phyloP scores from a whole-genome alignment of 2,329 filamentous ascomycete species.

The Verticillium tricorpus region DNA sequence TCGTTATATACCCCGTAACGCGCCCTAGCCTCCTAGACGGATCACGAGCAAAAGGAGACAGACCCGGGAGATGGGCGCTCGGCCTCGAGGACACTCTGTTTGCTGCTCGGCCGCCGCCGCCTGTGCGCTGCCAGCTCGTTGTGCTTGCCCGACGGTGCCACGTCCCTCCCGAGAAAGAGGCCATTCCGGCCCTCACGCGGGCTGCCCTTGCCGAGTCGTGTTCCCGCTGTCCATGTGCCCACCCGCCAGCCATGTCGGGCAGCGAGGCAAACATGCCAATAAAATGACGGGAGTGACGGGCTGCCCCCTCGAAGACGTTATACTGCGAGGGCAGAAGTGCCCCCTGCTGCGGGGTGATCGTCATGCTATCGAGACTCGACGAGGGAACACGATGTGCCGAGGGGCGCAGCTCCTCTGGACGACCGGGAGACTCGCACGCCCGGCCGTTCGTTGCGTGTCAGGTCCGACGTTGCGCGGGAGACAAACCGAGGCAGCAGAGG shows the following conservation, averaged over 20 bases:
- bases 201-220: not conserved
- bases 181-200: not conserved
- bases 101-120: not conserved
- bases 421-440: not conserved
- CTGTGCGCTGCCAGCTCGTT: not conserved
- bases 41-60: not conserved
- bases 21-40: not conserved
- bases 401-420: not conserved
- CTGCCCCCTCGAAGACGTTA: not conserved
- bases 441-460: not conserved
- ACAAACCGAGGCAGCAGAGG: slow-evolving; percentile 1
- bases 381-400: not conserved
- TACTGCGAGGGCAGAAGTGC: not conserved
- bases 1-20: not conserved
- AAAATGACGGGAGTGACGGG: not conserved
- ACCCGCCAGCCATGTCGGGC: not conserved
- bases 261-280: not conserved
- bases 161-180: not conserved
- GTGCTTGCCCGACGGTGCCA: not conserved
- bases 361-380: not conserved
- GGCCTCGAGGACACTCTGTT: not conserved
- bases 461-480: not conserved
- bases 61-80: not conserved
- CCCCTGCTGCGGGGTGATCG: not conserved
- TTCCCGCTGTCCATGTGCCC: not conserved